Evolutionary conservation across 441 rosid genomes (phyloP).

Genomic region (Syzygium malaccense): DNA sequence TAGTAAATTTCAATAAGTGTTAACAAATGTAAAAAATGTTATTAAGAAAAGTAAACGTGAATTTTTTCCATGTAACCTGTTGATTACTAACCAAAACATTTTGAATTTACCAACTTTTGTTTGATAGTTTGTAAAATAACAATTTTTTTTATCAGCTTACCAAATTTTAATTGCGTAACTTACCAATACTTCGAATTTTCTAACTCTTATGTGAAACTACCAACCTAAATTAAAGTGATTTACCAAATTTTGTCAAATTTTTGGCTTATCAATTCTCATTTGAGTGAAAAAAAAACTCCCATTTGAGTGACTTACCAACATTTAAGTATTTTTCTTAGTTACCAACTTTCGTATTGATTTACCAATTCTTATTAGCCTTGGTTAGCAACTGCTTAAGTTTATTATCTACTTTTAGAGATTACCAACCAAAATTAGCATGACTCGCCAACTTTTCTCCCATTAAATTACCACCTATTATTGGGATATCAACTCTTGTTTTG

Average conservation of each 20-base stretch:
- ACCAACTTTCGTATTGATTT: not conserved
- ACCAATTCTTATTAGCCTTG: not conserved
- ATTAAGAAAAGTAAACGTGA: not conserved
- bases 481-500: not conserved
- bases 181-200: not conserved
- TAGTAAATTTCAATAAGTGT: not conserved
- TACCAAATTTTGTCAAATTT: not conserved
- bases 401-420: not conserved
- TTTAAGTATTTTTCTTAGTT: not conserved
- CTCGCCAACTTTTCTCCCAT: not conserved
- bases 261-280: not conserved
- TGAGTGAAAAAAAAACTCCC: not conserved
- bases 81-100: not conserved
- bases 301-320: not conserved
- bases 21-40: not conserved
- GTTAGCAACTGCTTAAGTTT: not conserved
- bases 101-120: not conserved
- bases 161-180: not conserved
- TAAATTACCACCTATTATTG: not conserved
- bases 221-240: not conserved
- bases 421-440: not conserved
- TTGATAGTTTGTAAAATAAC: not conserved
- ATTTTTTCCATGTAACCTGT: not conserved
- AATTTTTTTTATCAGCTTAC: not conserved
- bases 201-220: not conserved